Evolutionary conservation across 805 yeast species (phyloP).

Genomic region (Zygosaccharomyces lentus): DNA sequence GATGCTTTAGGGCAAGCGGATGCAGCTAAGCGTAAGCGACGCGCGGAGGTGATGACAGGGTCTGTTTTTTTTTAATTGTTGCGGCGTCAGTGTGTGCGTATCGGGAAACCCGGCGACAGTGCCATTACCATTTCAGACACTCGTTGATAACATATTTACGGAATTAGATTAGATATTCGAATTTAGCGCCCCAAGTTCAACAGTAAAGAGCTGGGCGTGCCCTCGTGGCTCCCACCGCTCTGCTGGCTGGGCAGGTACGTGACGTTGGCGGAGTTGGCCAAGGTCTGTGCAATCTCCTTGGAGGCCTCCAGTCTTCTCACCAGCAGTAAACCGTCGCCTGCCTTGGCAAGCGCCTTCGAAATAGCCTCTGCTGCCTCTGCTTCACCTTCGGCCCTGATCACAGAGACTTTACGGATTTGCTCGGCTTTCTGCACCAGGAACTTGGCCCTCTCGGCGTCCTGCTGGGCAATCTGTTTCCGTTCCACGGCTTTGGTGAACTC

Average conservation of each 20-base stretch:
- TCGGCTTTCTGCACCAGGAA: constrained; percentile 93
- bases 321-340: constrained; percentile 91
- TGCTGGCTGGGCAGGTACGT: constrained; percentile 71
- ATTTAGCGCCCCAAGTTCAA: constrained; percentile 65
- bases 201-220: constrained; percentile 50
- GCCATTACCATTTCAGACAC: not conserved
- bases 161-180: not conserved
- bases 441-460: constrained; percentile 96
- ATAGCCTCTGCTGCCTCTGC: constrained; percentile 97
- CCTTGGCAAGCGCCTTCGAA: constrained; percentile 85
- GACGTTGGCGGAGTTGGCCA: constrained; percentile 78
- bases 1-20: not conserved
- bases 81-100: not conserved
- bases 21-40: no score
- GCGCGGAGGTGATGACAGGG: no score
- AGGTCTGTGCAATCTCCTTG: constrained; percentile 86
- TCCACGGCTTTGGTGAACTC: constrained; percentile 98
- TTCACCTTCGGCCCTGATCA: constrained; percentile 98
- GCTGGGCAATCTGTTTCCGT: constrained; percentile 98
- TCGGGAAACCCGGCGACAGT: not conserved
- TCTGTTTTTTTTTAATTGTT: not conserved
- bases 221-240: constrained; percentile 38
- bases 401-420: constrained; percentile 92
- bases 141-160: not conserved
- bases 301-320: constrained; percentile 96